phyloP scores from a whole-genome alignment of 2,329 filamentous ascomycete genomes.

The Fusarium buxicola region DNA sequence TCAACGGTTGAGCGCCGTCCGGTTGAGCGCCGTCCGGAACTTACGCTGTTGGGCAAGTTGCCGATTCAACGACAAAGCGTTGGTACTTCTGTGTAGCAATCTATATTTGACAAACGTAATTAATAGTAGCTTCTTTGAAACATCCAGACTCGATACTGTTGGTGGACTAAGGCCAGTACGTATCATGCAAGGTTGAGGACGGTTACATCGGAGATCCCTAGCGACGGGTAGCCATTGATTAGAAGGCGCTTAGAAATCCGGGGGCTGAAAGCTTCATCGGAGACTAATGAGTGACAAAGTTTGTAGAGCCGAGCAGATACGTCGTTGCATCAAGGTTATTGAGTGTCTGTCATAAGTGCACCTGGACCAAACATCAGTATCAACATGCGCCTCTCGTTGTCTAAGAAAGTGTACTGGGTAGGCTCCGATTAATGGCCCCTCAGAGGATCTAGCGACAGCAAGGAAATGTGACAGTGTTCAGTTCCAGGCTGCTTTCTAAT shows the following conservation, averaged over 20 bases:
- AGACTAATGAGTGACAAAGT: background rate
- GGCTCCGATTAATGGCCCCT: constrained; percentile 8
- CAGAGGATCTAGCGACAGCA: constrained; percentile 20
- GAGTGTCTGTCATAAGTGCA: constrained; percentile 8
- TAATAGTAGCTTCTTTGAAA: constrained; percentile 23
- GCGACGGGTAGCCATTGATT: constrained; percentile 26
- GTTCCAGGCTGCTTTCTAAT: constrained; percentile 15
- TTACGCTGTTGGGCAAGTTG: background rate
- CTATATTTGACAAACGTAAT: background rate
- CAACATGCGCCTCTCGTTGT: background rate
- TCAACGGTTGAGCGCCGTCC: constrained; percentile 5
- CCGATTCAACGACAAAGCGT: constrained; percentile 12
- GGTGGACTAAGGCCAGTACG: constrained; percentile 28
- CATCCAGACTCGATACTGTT: constrained; percentile 12
- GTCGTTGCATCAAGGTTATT: constrained; percentile 9
- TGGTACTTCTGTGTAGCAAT: background rate
- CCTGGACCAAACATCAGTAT: background rate
- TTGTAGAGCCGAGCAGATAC: constrained; percentile 1
- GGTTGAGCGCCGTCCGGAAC: constrained; percentile 4
- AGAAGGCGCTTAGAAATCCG: constrained; percentile 39
- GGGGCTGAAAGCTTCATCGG: constrained; percentile 21
- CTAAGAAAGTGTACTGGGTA: constrained; percentile 3
- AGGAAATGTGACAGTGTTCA: constrained; percentile 36
- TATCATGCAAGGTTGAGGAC: constrained; percentile 31
- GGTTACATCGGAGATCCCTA: constrained; percentile 34